phyloP scores from a whole-genome alignment of 225 moss, liverwort and hornwort species.

The Climacium dendroides region DNA sequence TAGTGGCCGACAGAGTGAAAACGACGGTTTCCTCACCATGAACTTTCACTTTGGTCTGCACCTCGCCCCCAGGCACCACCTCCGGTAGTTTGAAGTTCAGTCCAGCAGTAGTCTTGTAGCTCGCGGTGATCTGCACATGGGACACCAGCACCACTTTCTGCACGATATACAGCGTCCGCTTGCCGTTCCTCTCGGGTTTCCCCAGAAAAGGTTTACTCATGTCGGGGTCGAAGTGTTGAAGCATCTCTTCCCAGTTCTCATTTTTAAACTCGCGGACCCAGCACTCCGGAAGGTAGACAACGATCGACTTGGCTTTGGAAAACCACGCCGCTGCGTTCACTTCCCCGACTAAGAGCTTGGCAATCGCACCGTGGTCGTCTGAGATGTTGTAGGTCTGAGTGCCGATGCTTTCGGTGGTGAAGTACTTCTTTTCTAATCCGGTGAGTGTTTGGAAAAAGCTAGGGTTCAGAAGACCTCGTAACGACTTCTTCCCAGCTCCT shows the following conservation, averaged over 20 bases:
- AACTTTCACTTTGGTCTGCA: not conserved
- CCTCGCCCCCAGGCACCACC: not conserved
- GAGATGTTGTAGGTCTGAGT: not conserved
- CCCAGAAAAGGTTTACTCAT: not conserved
- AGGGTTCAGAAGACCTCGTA: not conserved
- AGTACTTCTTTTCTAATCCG: not conserved
- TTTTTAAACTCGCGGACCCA: not conserved
- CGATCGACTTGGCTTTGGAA: not conserved
- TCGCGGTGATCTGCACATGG: not conserved
- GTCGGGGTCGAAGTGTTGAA: not conserved
- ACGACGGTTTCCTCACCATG: not conserved
- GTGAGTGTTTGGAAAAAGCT: not conserved
- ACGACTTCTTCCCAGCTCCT: not conserved
- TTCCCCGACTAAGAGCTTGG: not conserved
- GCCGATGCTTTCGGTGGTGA: not conserved
- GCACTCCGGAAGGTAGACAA: not conserved
- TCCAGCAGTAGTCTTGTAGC: not conserved
- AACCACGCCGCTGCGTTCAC: not conserved
- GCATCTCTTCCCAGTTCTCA: not conserved
- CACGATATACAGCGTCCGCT: not conserved
- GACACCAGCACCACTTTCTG: conserved; percentile 4
- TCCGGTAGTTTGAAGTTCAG: not conserved
- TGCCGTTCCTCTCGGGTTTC: not conserved
- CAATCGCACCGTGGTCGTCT: not conserved
- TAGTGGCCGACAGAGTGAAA: not conserved